These are phyloP conservation scores for Lithocarpus polystachyus DNA, from an alignment of 306 rosid species.

Conservation along the genomic window DNA sequence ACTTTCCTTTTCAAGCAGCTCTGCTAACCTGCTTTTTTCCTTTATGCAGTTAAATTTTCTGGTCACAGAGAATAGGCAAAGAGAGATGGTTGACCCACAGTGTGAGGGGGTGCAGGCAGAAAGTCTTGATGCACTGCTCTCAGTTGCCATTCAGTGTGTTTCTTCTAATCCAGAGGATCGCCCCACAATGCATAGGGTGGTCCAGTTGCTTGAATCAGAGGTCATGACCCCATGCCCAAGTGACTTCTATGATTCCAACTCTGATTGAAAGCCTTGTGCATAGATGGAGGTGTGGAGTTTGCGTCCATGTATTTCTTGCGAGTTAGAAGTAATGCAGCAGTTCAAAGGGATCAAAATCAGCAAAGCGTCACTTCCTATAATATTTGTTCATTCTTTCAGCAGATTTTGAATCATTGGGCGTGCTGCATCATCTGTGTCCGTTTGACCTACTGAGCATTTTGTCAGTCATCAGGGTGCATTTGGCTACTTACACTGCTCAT, in stretches of 20 bases:
- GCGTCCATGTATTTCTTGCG: slow-evolving; percentile 23
- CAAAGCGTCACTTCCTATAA: slow-evolving; percentile 17
- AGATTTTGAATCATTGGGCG: slow-evolving; percentile 25
- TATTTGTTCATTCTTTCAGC: slow-evolving; percentile 42
- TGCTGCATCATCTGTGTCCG: slow-evolving; percentile 29
- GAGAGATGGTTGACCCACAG: slow-evolving; percentile 77
- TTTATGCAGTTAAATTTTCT: slow-evolving; percentile 81
- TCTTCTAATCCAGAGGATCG: slow-evolving; percentile 90
- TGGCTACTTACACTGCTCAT: slow-evolving; percentile 14
- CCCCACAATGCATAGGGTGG: slow-evolving; percentile 95
- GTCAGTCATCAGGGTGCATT: slow-evolving; percentile 13
- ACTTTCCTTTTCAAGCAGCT: slow-evolving; percentile 19
- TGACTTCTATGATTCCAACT: slow-evolving; percentile 82
- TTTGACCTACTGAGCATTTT: slow-evolving; percentile 11
- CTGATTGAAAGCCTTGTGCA: slow-evolving; percentile 48
- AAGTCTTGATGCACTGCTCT: slow-evolving; percentile 87
- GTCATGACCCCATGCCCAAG: slow-evolving; percentile 98
- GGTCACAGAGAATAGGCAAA: slow-evolving; percentile 68
- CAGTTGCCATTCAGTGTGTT: slow-evolving; percentile 82
- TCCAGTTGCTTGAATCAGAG: slow-evolving; percentile 92
- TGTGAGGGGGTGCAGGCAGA: slow-evolving; percentile 86
- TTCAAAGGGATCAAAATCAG: slow-evolving; percentile 27
- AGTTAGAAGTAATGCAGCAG: slow-evolving; percentile 22
- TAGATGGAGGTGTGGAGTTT: slow-evolving; percentile 15
- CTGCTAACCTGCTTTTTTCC: slow-evolving; percentile 19